phyloP scores from a whole-genome alignment of 176 grass and related monocot species.

The Alloteropsis semialata region DNA sequence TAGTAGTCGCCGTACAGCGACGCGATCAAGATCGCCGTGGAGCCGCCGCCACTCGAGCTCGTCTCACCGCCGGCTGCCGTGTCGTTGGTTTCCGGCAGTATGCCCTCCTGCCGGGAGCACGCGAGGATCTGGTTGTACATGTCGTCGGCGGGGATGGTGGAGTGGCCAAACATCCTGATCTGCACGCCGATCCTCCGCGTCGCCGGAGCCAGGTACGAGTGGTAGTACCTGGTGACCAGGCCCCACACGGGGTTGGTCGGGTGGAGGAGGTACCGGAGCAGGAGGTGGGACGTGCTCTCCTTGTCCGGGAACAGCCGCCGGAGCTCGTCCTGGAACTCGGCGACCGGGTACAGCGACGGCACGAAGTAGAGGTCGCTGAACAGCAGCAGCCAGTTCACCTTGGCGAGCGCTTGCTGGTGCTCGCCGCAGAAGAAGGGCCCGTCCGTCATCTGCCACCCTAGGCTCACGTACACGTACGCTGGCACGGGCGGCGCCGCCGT shows the following conservation, averaged over 20 bases:
- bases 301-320: constrained; percentile 48
- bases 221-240: constrained; percentile 44
- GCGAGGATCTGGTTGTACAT: constrained; percentile 31
- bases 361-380: constrained; percentile 49
- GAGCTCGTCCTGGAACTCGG: constrained; percentile 47
- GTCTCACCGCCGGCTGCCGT: neutral
- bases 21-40: constrained; percentile 37
- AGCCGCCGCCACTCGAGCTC: neutral
- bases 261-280: constrained; percentile 54
- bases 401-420: constrained; percentile 36
- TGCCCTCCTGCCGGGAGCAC: constrained; percentile 29
- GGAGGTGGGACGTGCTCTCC: constrained; percentile 38
- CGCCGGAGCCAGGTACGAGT: constrained; percentile 22
- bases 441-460: constrained; percentile 10
- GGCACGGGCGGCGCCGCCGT: constrained; percentile 24
- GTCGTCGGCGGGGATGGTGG: constrained; percentile 1
- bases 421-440: constrained; percentile 49
- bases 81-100: neutral
- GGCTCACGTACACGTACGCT: constrained; percentile 39
- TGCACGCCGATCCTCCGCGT: constrained; percentile 44
- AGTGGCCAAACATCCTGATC: constrained; percentile 23
- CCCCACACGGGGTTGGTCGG: constrained; percentile 48
- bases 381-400: constrained; percentile 56
- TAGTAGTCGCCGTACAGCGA: constrained; percentile 41
- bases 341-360: constrained; percentile 37